Percentiles rank a stretch among this genome's conserved stretches.
Conservation (phyloP, 2,329 filamentous ascomycete genomes). For the Zopfia rhizophila region DNA sequence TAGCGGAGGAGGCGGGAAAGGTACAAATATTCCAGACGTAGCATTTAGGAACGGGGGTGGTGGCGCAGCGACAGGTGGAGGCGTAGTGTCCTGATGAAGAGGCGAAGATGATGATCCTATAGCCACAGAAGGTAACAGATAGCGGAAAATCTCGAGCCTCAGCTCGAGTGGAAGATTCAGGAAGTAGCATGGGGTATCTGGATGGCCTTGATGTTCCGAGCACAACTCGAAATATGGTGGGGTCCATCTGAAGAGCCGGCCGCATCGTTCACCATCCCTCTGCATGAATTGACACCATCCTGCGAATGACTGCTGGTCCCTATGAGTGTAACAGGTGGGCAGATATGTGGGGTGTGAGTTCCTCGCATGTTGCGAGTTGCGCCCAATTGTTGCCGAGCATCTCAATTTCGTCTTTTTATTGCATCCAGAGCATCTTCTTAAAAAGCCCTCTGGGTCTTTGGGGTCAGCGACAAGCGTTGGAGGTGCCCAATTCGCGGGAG, state of each 20-base stretch:
- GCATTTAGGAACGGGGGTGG: neutral
- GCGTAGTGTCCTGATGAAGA: conserved; percentile 10
- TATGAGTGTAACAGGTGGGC: conserved; percentile 41
- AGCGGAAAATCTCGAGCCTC: conserved; percentile 41
- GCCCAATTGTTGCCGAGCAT: conserved; percentile 33
- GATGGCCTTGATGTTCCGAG: conserved; percentile 34
- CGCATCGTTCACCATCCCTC: conserved; percentile 33
- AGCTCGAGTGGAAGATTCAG: conserved; percentile 45
- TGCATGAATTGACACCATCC: conserved; percentile 38
- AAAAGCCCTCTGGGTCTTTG: conserved; percentile 40
- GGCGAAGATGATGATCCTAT: conserved; percentile 38
- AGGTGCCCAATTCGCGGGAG: neutral
- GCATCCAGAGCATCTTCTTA: conserved; percentile 38
- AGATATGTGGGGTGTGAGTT: conserved; percentile 29
- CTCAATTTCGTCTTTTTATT: conserved; percentile 39
- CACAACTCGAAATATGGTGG: conserved; percentile 45
- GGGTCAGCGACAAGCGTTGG: conserved; percentile 18
- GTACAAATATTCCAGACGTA: too few species aligned
- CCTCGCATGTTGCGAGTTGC: conserved; percentile 29
- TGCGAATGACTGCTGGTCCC: conserved; percentile 38
- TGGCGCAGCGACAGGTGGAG: neutral
- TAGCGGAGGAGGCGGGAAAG: neutral
- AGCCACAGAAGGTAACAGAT: conserved; percentile 37
- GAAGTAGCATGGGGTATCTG: conserved; percentile 43
- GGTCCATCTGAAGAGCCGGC: conserved; percentile 38